Evolutionary conservation across 257 asterid species (phyloP), one percentile per base, ranked within the genome.

Genomic region (Capsicum pubescens): DNA sequence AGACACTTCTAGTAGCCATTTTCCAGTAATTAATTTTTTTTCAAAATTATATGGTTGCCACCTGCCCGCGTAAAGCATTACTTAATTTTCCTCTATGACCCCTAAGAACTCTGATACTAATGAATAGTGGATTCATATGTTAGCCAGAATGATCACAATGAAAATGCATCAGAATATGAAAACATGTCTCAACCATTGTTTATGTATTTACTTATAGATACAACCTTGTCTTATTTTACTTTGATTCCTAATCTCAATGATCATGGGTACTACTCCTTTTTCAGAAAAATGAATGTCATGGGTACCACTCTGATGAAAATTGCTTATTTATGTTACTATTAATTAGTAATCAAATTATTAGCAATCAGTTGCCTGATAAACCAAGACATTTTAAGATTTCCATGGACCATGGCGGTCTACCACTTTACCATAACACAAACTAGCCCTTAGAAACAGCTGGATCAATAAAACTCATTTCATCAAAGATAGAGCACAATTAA

Each of bases 401-500:
- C 61, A 74, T 0, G 46, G 7, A 19, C 39, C 61, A 74, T 0
- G 46, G 7, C 46, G 7, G 14, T 74, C 21, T 19, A 3, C 44
- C 81, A 21, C 44, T 50, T 50, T 21, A 46, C 42, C 19, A 19
- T 4, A 42, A 19, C 35, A 72, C 42, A 72, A 11, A 48, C 44
- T 46, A 0, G 44, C 61, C 14, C 7, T 19, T 21, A 0, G 61
- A 19, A 50, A 7, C 61, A 74, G 81, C 61, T 74, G 81, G 2
- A 74, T 50, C 46, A 0, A 15, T 48, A 74, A 19, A 50, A 21
- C 61, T 74, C 81, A 74, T 50, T 74, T 74, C 2, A 61, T 21
- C 44, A 74, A 50, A 50, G 21, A 74, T 74, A 50, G 50, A 74
- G 46, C 19, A 74, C 81, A 74, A 74, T 50, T n/a, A n/a, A 46